These are phyloP conservation scores for Nannochloris sp. DNA, from an alignment of 139 green algal genomes.

Conservation along the genomic window DNA sequence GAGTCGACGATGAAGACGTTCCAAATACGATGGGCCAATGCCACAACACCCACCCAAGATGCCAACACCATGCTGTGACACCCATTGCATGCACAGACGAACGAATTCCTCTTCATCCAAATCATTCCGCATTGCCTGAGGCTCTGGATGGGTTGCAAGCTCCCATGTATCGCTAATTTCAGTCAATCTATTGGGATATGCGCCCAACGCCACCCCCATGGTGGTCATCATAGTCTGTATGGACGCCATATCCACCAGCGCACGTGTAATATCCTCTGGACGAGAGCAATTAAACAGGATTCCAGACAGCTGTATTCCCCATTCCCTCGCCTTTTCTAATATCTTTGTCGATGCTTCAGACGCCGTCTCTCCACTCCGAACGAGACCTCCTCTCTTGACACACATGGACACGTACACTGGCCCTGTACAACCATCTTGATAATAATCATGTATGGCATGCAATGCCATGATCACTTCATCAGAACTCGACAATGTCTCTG, in stretches of 20 bases:
- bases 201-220: neutral
- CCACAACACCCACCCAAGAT: neutral
- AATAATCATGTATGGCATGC: neutral
- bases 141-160: neutral
- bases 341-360: neutral
- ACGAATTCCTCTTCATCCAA: neutral
- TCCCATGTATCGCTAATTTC: neutral
- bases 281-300: neutral
- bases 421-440: neutral
- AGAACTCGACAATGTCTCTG: neutral
- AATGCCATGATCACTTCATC: neutral
- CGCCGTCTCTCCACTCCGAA: neutral
- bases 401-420: neutral
- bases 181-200: constrained; percentile 1
- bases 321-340: neutral
- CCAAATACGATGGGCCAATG: neutral
- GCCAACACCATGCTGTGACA: neutral
- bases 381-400: neutral
- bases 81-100: neutral
- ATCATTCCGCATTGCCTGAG: neutral
- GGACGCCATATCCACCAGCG: neutral
- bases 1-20: too few relatives aligned
- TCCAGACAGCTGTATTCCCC: neutral
- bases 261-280: neutral
- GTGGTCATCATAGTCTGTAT: neutral